Evolutionary conservation across 495 filamentous ascomycete genomes (phyloP), one percentile per base, ranked within the genome.

Genomic region (Penicillium simplicissimum): DNA sequence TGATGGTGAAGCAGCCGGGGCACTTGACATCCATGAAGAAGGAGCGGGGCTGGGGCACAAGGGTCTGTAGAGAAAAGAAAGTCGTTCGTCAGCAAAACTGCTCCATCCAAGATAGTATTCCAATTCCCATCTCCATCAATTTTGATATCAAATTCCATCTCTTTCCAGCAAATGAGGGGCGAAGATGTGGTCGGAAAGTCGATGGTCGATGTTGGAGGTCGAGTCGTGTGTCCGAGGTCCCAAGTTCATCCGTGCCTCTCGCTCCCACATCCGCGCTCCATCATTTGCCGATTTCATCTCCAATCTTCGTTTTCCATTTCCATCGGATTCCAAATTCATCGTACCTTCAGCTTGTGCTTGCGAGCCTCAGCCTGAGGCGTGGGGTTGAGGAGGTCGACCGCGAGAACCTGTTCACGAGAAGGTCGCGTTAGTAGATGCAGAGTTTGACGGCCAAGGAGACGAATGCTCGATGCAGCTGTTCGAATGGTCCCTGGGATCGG

Each of bases 21-120:
- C 95, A 98, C 87, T 97, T 98, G 82, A 98, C 95, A 72, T 98
- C 95, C 95, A 98, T 98, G 88, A 98, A 98, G 88, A 98, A 98
- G 69, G 93, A 97, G 71, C 95, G 91, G 64, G 95, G 95, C 60
- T 87, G 88, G 70, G 95, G 95, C 73, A 98, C 95, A 72, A 98
- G 88, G 58, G 85, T 90, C 95, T 97, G 68, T 60, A 43, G 13
- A 52, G 13, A 36, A 9, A 48, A 47, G 13, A 42, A 36, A 17
- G 62, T 74, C 5, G 28, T 31, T 4, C 8, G 53, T 55, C 37
- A 55, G 53, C 23, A 42, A 40, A 23, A 37, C 31, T 48, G 33
- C 47, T 37, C 51, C 10, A 36, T 52, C 13, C 17, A 21, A 25
- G 0, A 3, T 31, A 31, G 28, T 31, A 7, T 31, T 53, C 8